These are phyloP conservation scores for Ophioceras dolichostomum DNA, from an alignment of 2,329 filamentous ascomycete genomes.

Conservation along the genomic window DNA sequence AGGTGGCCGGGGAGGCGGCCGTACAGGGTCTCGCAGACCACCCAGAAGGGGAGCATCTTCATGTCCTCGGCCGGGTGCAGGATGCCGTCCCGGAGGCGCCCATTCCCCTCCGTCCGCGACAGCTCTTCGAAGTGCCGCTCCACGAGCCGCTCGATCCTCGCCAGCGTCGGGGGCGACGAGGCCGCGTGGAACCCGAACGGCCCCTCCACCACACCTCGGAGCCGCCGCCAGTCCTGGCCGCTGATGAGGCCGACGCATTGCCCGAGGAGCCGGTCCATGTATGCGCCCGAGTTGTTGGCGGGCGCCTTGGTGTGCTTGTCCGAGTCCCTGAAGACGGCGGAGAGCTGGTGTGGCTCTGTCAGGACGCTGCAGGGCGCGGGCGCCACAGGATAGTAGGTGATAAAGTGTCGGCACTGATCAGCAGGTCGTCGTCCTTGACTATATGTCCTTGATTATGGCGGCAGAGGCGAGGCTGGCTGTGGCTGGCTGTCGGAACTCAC, in stretches of 20 bases:
- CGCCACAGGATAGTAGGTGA: constrained; percentile 14
- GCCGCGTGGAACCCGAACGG: constrained; percentile 5
- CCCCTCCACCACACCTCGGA: constrained; percentile 11
- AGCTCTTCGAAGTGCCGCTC: not conserved
- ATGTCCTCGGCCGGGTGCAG: constrained; percentile 11
- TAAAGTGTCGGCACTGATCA: constrained; percentile 28
- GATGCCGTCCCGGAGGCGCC: not conserved
- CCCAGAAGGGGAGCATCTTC: constrained; percentile 21
- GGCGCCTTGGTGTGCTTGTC: too few relatives aligned
- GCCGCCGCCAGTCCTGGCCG: constrained; percentile 13
- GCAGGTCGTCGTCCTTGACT: too few relatives aligned
- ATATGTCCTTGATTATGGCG: too few relatives aligned
- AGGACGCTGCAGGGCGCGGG: not conserved
- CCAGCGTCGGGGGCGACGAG: too few relatives aligned
- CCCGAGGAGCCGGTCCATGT: constrained; percentile 26
- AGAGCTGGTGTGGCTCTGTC: not conserved
- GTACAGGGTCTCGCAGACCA: constrained; percentile 24
- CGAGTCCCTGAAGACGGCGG: too few relatives aligned
- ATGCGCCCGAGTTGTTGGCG: constrained; percentile 26
- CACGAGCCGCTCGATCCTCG: not conserved
- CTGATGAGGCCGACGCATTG: too few relatives aligned
- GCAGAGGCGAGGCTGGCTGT: constrained; percentile 18
- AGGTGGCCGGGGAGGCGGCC: constrained; percentile 15
- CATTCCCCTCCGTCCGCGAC: not conserved
- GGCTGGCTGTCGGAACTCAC: constrained; percentile 24